Base-by-base conservation (phyloP, 2,329 filamentous ascomycete species). In the Trichoderma breve region DNA sequence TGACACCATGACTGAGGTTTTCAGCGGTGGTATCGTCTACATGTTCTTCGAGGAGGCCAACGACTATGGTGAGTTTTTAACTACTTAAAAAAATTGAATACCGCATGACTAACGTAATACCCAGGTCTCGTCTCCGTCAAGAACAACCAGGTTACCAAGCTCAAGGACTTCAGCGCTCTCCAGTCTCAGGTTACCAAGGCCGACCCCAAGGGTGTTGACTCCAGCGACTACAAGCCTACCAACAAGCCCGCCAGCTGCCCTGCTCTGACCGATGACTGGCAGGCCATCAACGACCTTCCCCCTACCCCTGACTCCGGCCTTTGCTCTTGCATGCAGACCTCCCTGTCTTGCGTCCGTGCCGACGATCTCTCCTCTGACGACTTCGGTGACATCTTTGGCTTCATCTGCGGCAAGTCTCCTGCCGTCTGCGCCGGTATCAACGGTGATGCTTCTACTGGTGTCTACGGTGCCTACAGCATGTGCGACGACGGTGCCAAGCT, bases 11-110 rank as follows among this genome's bases (percentile, higher is more conserved):
- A 92, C 90, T 32, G 82, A 83, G 11, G 93, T 97, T 79, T 96
- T 96, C 90, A 97, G 93, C 71, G 96, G 96, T 77, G 96, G 95
- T 83, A 97, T 99, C 76, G 94, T 98, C 81, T 99, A 98, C 89
- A 97, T 97, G 94, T 99, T 96, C 86, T 95, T 94, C 85, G 88
- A 97, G 85, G 95, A 97, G 82, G 84, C 79, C 66, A 98, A 98
- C 85, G 86, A 98, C 81, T 99, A 93, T 79, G 96, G 92, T 88
- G 83, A 76, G 85, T 78, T 77, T 74, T 77, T 12, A 8, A 26
- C 15, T 60, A 3, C 6, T 8, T n/a, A 14, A 12, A 15, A 43
- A 26, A 26, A 6, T 26, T 6, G 3, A 11, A 39, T 24, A 11
- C 3, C 3, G n/a, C 53, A n/a, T 57, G 4, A 11, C 24, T 64